Evolutionary conservation across 2,329 filamentous ascomycete genomes (phyloP).

Genomic region (Juglanconis oblonga): DNA sequence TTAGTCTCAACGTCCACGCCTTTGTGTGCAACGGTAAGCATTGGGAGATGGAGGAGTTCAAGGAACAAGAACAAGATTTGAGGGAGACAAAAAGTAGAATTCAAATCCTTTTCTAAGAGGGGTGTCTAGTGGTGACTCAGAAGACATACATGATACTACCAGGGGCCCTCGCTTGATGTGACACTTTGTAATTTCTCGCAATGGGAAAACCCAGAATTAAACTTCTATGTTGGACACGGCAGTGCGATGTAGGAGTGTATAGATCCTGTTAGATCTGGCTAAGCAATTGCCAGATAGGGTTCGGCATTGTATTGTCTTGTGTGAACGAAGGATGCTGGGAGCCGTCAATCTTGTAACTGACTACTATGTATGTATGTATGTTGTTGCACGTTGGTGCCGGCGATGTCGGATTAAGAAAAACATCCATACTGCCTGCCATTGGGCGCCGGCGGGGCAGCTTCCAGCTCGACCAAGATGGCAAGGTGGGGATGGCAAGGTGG

Average conservation of each 20-base stretch:
- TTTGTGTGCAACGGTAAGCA: background rate
- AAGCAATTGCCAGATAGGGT: too few relatives aligned
- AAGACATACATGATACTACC: background rate
- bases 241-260: background rate
- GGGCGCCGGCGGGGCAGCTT: slow-evolving; percentile 4
- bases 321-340: background rate
- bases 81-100: background rate
- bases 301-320: too few relatives aligned
- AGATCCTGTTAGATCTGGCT: too few relatives aligned
- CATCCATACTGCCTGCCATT: background rate
- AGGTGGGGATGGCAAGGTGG: background rate
- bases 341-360: too few relatives aligned
- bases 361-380: too few relatives aligned
- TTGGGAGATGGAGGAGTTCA: background rate
- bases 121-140: slow-evolving; percentile 11
- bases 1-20: slow-evolving; percentile 5
- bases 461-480: background rate
- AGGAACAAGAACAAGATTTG: background rate
- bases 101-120: background rate
- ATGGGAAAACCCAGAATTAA: background rate
- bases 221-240: background rate
- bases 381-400: too few relatives aligned
- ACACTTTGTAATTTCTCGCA: background rate
- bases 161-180: background rate
- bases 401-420: background rate